These are phyloP conservation scores for Candida tammaniensis DNA, from an alignment of 805 yeast species.

Conservation along the genomic window DNA sequence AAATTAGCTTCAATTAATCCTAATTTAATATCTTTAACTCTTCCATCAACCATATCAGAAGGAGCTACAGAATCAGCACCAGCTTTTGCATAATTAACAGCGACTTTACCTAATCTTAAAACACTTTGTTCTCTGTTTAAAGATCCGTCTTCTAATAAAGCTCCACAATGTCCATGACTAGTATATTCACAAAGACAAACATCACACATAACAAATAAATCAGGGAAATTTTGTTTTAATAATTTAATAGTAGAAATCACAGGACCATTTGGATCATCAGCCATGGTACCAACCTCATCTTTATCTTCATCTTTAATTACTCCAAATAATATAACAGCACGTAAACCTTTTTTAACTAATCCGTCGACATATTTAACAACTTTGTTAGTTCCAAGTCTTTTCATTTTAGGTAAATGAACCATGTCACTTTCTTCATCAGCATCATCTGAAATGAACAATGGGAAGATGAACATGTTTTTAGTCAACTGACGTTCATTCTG, in stretches of 20 bases:
- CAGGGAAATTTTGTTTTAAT: constrained; percentile 68
- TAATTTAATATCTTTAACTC: constrained; percentile 80
- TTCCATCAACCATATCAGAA: constrained; percentile 96
- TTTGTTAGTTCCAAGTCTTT: constrained; percentile 79
- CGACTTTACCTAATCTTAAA: constrained; percentile 86
- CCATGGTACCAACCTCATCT: constrained; percentile 81
- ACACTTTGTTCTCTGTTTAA: constrained; percentile 75
- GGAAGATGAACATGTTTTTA: constrained; percentile 89
- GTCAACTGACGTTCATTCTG: constrained; percentile 80
- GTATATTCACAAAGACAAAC: constrained; percentile 97
- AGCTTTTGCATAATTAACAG: constrained; percentile 91
- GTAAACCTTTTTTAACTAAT: constrained; percentile 76
- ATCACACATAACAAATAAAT: constrained; percentile 84
- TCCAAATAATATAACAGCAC: constrained; percentile 87
- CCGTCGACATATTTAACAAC: constrained; percentile 67
- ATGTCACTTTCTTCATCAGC: constrained; percentile 77
- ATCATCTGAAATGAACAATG: constrained; percentile 78
- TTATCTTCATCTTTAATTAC: constrained; percentile 74
- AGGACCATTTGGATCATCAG: constrained; percentile 96
- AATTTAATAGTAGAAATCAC: constrained; percentile 77
- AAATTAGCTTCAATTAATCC: constrained; percentile 78
- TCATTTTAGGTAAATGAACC: constrained; percentile 82
- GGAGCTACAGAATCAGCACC: constrained; percentile 98
- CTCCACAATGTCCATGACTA: constrained; percentile 97
- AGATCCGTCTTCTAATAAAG: constrained; percentile 81